Percentiles rank a stretch among this genome's conserved stretches.
Conservation (phyloP, 768 basidiomycete genomes). For the Saitozyma podzolica region DNA sequence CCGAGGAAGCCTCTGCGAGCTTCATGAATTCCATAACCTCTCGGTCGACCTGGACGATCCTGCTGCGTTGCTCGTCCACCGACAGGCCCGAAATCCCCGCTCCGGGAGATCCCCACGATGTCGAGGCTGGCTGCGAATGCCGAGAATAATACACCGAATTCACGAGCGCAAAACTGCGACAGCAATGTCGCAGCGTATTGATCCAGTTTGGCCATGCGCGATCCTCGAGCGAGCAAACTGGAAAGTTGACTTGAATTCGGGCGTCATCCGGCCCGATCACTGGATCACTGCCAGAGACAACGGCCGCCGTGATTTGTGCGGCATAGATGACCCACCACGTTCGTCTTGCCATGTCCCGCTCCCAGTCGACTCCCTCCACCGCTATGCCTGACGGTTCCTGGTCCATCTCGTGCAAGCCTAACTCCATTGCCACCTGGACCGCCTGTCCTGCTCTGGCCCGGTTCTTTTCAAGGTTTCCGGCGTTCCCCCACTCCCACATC, state of each 20-base stretch:
- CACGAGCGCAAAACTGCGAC: slow-evolving; percentile 39
- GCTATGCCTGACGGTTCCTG: slow-evolving; percentile 3
- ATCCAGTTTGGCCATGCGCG: slow-evolving; percentile 48
- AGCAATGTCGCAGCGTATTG: slow-evolving; percentile 33
- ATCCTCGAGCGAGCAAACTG: slow-evolving; percentile 38
- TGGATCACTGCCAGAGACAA: slow-evolving; percentile 40
- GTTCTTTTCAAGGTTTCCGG: slow-evolving; percentile 30
- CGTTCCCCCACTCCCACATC: slow-evolving; percentile 48
- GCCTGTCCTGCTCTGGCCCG: slow-evolving; percentile 33
- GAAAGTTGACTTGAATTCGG: slow-evolving; percentile 42
- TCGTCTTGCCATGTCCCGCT: slow-evolving; percentile 45
- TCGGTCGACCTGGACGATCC: slow-evolving; percentile 41
- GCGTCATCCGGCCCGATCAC: slow-evolving; percentile 43
- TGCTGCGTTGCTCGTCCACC: slow-evolving; percentile 7
- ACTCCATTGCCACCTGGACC: slow-evolving; percentile 44
- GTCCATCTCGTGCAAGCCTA: slow-evolving; percentile 49
- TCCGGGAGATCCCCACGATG: background rate
- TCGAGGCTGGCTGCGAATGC: too few relatives aligned
- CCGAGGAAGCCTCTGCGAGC: slow-evolving; percentile 35
- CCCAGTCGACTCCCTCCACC: slow-evolving; percentile 46
- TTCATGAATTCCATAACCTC: slow-evolving; percentile 42
- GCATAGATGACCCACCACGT: slow-evolving; percentile 49
- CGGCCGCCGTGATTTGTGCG: slow-evolving; percentile 35
- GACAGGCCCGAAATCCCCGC: slow-evolving; percentile 4
- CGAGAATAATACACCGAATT: slow-evolving; percentile 38